Base-by-base conservation (phyloP, 2,329 filamentous ascomycete species). In the Penicillium aurantiogriseum region DNA sequence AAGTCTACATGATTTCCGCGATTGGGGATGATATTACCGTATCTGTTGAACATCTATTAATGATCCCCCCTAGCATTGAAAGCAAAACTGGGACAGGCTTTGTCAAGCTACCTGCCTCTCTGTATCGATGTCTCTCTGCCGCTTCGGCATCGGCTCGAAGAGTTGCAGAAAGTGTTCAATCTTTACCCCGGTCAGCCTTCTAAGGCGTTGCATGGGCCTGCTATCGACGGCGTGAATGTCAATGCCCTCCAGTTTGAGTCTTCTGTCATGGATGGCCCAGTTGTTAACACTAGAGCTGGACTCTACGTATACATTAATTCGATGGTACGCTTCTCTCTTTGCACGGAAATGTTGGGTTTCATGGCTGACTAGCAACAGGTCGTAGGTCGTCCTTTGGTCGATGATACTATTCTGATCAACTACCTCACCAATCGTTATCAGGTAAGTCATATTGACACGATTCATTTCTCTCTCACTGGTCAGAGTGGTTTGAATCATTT, bases 361-460 rank as follows among this genome's bases (percentile, higher is more conserved):
- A 7, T 55, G 51, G 48, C 75, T 81, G 61, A 82, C 55, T 27
- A 54, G 36, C 23, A 52, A 11, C 64, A 94, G 90, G 86, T 96
- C 53, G 85, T 90, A 60, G 91, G 88, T 33, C 85, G 91, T 33
- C 92, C 93, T 0, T 77, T 96, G 23, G 84, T 96, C 31, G 92
- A 97, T 67, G 92, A 97, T 67, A 80, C 81, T 51, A 83, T 84
- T 27, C 81, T 97, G 11, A 86, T 94, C 63, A 89, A 85, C 49
- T 94, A 92, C 74, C 76, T 97, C 42, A 87, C 91, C 66, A 91
- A 92, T 64, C 84, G 92, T 71, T 97, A 96, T 69, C 88, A 89
- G 75, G 88, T 90, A 77, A 63, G 77, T 65, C 2, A 1, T 11
- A 5, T 10, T 4, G 7, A 3, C 10, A 27, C 9, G 3, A 13